phyloP scores from a whole-genome alignment of 768 basidiomycete genomes.

The Naganishia kalamii region DNA sequence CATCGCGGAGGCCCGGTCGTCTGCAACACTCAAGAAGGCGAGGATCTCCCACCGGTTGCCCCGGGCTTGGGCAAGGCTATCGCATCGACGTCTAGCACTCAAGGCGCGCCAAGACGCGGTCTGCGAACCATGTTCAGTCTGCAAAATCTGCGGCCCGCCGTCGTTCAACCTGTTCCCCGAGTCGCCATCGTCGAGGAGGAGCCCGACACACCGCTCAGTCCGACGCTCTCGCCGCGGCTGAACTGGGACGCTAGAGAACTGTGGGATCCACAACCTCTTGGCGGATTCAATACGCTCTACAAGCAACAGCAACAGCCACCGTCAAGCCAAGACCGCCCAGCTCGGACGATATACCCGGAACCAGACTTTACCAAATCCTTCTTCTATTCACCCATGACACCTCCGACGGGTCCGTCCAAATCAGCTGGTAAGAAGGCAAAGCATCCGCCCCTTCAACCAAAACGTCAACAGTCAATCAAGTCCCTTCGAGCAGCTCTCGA shows the following conservation, averaged over 20 bases:
- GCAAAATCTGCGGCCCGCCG: neutral
- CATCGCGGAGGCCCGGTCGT: slow-evolving; percentile 34
- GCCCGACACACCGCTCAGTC: neutral
- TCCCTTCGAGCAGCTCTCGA: slow-evolving; percentile 36
- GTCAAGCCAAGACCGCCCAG: neutral
- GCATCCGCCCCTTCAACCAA: neutral
- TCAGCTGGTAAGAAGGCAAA: neutral
- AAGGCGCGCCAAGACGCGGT: neutral
- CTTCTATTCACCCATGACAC: slow-evolving; percentile 44
- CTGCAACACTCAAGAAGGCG: slow-evolving; percentile 40
- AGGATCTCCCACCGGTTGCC: slow-evolving; percentile 39
- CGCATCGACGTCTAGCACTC: neutral
- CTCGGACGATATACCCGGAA: slow-evolving; percentile 12
- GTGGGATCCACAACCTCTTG: slow-evolving; percentile 9
- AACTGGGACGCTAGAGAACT: slow-evolving; percentile 21
- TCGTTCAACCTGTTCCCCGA: neutral
- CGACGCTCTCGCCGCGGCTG: slow-evolving; percentile 17
- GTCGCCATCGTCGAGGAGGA: neutral
- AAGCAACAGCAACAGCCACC: neutral
- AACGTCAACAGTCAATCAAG: slow-evolving; percentile 40
- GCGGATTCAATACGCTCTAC: slow-evolving; percentile 23
- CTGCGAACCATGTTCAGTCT: slow-evolving; percentile 24
- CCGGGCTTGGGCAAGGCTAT: slow-evolving; percentile 15
- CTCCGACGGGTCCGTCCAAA: slow-evolving; percentile 25
- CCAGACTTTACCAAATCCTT: slow-evolving; percentile 44